A percentile compares a stretch with the other conserved stretches of the same genome.
Evolutionary conservation across 1,284 basidiomycete species (phyloP).

Genomic region (Coniferiporia weirii): DNA sequence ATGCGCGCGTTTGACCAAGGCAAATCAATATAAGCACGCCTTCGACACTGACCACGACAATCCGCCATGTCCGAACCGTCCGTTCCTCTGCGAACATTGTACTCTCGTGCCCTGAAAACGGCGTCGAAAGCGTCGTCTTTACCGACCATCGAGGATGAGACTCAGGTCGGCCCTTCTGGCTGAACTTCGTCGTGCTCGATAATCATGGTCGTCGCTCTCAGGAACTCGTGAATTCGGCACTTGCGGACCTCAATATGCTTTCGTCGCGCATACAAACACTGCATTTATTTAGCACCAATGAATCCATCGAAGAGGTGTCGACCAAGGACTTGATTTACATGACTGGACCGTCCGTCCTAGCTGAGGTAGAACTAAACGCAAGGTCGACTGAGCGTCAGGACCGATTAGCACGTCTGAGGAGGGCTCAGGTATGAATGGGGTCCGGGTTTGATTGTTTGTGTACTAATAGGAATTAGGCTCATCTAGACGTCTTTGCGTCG

Average conservation of each 20-base stretch:
- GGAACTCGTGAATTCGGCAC: conserved; percentile 52
- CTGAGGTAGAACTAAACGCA: conserved; percentile 69
- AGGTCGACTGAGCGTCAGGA: conserved; percentile 53
- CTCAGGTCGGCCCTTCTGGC: conserved; percentile 36
- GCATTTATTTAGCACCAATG: conserved; percentile 83
- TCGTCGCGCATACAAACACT: conserved; percentile 49
- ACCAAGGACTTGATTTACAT: conserved; percentile 80
- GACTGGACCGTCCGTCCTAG: conserved; percentile 66
- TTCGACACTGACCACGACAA: not conserved
- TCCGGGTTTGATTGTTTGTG: conserved; percentile 12
- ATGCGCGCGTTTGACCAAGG: not conserved
- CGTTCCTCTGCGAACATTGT: conserved; percentile 35
- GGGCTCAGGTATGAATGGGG: conserved; percentile 52
- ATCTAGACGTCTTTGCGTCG: conserved; percentile 52
- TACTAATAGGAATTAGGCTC: conserved; percentile 38
- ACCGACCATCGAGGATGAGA: conserved; percentile 43
- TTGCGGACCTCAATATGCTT: conserved; percentile 49
- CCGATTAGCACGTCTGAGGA: conserved; percentile 50
- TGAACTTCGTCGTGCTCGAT: conserved; percentile 2
- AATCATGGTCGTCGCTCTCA: conserved; percentile 26
- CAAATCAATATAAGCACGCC: not conserved
- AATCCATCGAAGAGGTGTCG: conserved; percentile 78
- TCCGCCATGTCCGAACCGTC: conserved; percentile 9
- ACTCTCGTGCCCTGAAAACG: conserved; percentile 37
- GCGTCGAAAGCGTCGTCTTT: conserved; percentile 41